A percentile compares a stretch with the other conserved stretches of the same genome.
These are phyloP conservation scores for Zygosaccharomyces pseudobailii DNA, from an alignment of 1,139 yeast genomes.

Conservation along the genomic window DNA sequence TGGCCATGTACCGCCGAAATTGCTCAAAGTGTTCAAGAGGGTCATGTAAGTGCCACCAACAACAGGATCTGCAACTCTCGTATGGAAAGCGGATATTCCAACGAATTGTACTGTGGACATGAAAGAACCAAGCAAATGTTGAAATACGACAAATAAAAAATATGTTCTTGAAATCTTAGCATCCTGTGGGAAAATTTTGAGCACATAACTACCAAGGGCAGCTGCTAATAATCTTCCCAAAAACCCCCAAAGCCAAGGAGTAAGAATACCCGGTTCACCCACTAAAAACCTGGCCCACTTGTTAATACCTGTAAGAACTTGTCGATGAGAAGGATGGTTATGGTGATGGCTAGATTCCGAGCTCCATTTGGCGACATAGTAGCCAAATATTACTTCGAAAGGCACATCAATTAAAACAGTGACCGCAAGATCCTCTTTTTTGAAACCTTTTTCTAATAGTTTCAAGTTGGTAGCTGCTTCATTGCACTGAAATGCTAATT, in stretches of 20 bases:
- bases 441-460: conserved; percentile 85
- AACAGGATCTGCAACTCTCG: conserved; percentile 89
- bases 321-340: background rate
- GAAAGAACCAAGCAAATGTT: conserved; percentile 81
- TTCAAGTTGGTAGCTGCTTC: conserved; percentile 94
- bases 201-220: conserved; percentile 65
- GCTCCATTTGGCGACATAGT: conserved; percentile 88
- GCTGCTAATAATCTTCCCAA: conserved; percentile 83
- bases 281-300: conserved; percentile 25
- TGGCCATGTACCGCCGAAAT: conserved; percentile 98
- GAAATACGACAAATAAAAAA: conserved; percentile 66
- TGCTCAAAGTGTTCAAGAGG: conserved; percentile 82
- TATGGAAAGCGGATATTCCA: conserved; percentile 89
- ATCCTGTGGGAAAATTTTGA: conserved; percentile 62
- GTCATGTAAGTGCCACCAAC: conserved; percentile 99
- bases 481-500: conserved; percentile 90
- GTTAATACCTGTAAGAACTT: conserved; percentile 6
- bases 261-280: conserved; percentile 44
- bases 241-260: conserved; percentile 89
- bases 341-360: conserved; percentile 37
- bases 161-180: conserved; percentile 42
- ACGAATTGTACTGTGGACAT: conserved; percentile 96
- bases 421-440: conserved; percentile 88
- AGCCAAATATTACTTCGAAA: conserved; percentile 90
- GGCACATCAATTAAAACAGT: conserved; percentile 95